Conservation (phyloP, 768 basidiomycete species). For the Suillus subluteus region DNA sequence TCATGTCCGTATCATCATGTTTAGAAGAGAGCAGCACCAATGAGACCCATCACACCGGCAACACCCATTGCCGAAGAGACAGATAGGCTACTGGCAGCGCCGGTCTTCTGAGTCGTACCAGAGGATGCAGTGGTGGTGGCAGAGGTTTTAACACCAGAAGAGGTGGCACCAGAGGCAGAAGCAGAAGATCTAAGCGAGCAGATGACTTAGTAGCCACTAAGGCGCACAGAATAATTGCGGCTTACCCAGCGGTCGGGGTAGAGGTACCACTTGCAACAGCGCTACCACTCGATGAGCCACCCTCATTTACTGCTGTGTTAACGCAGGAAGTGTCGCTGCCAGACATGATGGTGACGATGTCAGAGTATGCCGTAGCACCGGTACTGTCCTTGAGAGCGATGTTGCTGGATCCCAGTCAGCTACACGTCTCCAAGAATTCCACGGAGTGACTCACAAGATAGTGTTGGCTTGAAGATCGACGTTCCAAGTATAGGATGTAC, state of each 20-base stretch:
- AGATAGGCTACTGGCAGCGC: conserved; percentile 36
- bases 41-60: conserved; percentile 52
- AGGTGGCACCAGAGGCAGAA: conserved; percentile 15
- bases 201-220: background rate
- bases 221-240: background rate
- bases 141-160: conserved; percentile 21
- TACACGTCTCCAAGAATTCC: rapidly evolving
- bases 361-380: conserved; percentile 56
- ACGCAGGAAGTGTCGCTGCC: conserved; percentile 38
- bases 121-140: conserved; percentile 20
- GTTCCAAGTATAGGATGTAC: conserved; percentile 53
- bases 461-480: conserved; percentile 51
- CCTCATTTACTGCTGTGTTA: conserved; percentile 24
- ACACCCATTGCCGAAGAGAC: conserved; percentile 43
- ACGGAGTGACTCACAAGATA: conserved; percentile 45
- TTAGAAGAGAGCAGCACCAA: conserved; percentile 54
- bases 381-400: conserved; percentile 59
- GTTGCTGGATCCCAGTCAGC: conserved; percentile 43
- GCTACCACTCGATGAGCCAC: conserved; percentile 13
- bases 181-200: conserved; percentile 22
- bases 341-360: conserved; percentile 46
- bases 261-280: conserved; percentile 12
- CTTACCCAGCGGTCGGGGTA: conserved; percentile 3
- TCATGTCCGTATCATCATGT: conserved; percentile 5
- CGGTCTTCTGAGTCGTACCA: conserved; percentile 29